Evolutionary conservation across 2,329 filamentous ascomycete species (phyloP), one percentile per base, ranked within the genome.

Genomic region (Cephalotrichum gorgonifer): DNA sequence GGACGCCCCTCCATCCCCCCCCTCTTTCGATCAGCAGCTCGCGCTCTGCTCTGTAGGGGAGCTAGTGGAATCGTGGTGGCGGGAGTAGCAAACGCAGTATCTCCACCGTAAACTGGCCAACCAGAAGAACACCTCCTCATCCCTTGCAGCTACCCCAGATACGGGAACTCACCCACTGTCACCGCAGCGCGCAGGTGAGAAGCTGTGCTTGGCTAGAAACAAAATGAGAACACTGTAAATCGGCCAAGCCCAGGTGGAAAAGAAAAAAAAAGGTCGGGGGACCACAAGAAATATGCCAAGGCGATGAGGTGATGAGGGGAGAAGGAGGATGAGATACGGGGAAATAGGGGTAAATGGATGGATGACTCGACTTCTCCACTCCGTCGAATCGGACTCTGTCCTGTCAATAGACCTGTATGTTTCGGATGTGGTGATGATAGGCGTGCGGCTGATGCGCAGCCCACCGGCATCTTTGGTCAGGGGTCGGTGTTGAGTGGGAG

Each of bases 61-160:
- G 35, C 35, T 39, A 39, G 22, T 22, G 35, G 33, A 20, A 33
- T 15, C 30, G n/a, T 33, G 12, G 35, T 4, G 7, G n/a, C 35
- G 15, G 35, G 20, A 20, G 35, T 20, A 20, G 17, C 35, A 43
- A 4, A 15, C 12, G 22, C 22, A 17, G 7, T 7, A 14, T 8
- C 14, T 26, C 41, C 31, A 7, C 30, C 44, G 44, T 46, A 46
- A 47, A 41, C 22, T 22, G 25, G 39, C 45, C 45, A 47, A 47
- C 45, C 45, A 41, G 25, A 26, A 43, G 41, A 20, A 14, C 30
- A 20, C 15, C 26, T 22, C 44, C 17, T 38, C n/a, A n/a, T 20
- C n/a, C 23, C 33, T 46, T 12, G 23, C 14, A 46, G 26, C 28
- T 35, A n/a, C 30, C 30, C 26, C 23, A 39, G 22, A 28, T 8